Evolutionary conservation across 768 basidiomycete genomes (phyloP).

Genomic region (Termitomyces sp.): DNA sequence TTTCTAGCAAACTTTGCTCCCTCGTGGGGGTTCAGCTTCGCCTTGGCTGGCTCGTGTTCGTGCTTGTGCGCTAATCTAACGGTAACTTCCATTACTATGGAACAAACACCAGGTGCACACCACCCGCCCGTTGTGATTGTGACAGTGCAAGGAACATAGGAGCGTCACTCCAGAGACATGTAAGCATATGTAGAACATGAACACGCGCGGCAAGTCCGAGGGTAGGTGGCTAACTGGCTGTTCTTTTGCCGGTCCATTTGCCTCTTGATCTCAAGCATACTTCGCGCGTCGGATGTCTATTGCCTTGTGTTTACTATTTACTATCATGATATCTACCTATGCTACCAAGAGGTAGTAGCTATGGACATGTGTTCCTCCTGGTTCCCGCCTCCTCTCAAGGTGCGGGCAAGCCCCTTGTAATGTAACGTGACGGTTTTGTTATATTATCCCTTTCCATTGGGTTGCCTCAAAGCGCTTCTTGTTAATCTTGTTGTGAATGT

Average conservation of each 20-base stretch:
- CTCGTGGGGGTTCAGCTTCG: slow-evolving; percentile 15
- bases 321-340: slow-evolving; percentile 15
- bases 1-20: slow-evolving; percentile 15
- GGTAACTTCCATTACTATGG: slow-evolving; percentile 11
- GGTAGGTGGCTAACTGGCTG: slow-evolving; percentile 21
- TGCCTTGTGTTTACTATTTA: slow-evolving; percentile 29
- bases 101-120: slow-evolving; percentile 12
- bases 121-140: slow-evolving; percentile 6
- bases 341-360: too few relatives aligned
- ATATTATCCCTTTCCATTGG: too few relatives aligned
- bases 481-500: slow-evolving; percentile 24
- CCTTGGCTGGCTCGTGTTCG: slow-evolving; percentile 7
- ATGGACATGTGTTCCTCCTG: slow-evolving; percentile 23
- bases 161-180: slow-evolving; percentile 35
- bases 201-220: slow-evolving; percentile 29
- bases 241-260: slow-evolving; percentile 11
- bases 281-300: slow-evolving; percentile 40
- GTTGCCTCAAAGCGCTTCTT: slow-evolving; percentile 37
- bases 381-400: too few relatives aligned
- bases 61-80: slow-evolving; percentile 23
- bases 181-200: slow-evolving; percentile 28
- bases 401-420: too few relatives aligned
- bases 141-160: slow-evolving; percentile 12
- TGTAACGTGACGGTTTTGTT: too few relatives aligned
- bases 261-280: slow-evolving; percentile 30